These are phyloP conservation scores for Nannizziopsis arthrosporioides DNA, from an alignment of 2,329 filamentous ascomycete genomes.

Conservation along the genomic window DNA sequence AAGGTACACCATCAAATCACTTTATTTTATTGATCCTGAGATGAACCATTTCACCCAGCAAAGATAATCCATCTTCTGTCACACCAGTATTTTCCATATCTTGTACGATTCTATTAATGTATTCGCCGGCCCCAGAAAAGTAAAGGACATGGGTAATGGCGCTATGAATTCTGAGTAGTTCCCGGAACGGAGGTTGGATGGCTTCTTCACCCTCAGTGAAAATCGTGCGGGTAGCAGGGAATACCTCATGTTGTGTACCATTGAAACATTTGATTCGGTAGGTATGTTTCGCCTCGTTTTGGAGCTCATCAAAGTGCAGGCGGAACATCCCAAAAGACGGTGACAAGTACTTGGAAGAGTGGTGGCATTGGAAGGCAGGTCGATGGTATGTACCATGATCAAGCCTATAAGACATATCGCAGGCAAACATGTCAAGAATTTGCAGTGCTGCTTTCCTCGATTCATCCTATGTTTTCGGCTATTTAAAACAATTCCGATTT, in stretches of 20 bases:
- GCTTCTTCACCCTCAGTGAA: conserved; percentile 14
- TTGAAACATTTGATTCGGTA: too few relatives aligned
- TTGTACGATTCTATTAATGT: conserved; percentile 17
- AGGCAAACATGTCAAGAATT: conserved; percentile 36
- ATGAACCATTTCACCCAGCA: too few relatives aligned
- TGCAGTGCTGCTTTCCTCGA: conserved; percentile 25
- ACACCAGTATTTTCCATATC: too few relatives aligned
- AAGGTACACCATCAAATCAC: too few relatives aligned
- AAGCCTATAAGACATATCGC: conserved; percentile 28
- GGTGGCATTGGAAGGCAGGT: conserved; percentile 33
- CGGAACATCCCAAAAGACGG: conserved; percentile 24
- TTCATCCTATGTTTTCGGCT: conserved; percentile 14
- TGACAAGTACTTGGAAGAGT: conserved; percentile 22
- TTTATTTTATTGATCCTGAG: too few relatives aligned
- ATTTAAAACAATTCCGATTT: too few relatives aligned
- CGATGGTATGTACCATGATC: conserved; percentile 31
- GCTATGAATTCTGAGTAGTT: conserved; percentile 19
- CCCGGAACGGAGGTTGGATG: conserved; percentile 23
- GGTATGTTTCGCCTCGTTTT: conserved; percentile 17
- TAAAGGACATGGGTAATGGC: conserved; percentile 21
- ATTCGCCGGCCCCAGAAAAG: conserved; percentile 14
- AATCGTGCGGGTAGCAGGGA: conserved; percentile 14
- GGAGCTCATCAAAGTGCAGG: conserved; percentile 8
- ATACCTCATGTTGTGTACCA: too few relatives aligned
- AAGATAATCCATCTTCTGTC: too few relatives aligned